Percentiles rank a stretch among this genome's conserved stretches.
Evolutionary conservation across 2,329 filamentous ascomycete genomes (phyloP).

Genomic region (Berkeleyomyces basicola): DNA sequence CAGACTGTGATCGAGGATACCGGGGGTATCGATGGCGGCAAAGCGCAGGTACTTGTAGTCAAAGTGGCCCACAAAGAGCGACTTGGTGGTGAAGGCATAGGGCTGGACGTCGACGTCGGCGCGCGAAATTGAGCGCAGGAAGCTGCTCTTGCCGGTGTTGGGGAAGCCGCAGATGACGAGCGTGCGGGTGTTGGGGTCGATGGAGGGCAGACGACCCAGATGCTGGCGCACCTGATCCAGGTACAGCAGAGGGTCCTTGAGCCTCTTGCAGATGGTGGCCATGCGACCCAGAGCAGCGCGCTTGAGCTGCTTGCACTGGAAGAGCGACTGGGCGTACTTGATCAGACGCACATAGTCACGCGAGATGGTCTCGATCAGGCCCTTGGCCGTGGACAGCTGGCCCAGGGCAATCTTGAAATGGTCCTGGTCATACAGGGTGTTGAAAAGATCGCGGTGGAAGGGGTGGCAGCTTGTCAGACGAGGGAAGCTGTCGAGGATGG

Average conservation of each 20-base stretch:
- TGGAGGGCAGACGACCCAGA: slow-evolving; percentile 90
- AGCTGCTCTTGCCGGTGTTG: slow-evolving; percentile 94
- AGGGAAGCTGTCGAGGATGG: slow-evolving; percentile 86
- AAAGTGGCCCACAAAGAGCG: slow-evolving; percentile 91
- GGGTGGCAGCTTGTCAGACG: slow-evolving; percentile 88
- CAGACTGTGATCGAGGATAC: slow-evolving; percentile 89
- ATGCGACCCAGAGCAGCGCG: slow-evolving; percentile 89
- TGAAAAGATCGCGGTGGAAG: slow-evolving; percentile 69
- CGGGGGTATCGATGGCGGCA: slow-evolving; percentile 88
- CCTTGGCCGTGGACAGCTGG: slow-evolving; percentile 88
- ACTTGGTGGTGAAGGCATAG: slow-evolving; percentile 97
- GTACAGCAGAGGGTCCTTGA: slow-evolving; percentile 90
- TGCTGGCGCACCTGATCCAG: slow-evolving; percentile 87
- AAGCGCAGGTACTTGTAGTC: slow-evolving; percentile 60
- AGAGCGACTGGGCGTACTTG: slow-evolving; percentile 82
- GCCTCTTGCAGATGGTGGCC: slow-evolving; percentile 87
- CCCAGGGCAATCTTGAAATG: slow-evolving; percentile 95
- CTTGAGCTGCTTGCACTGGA: slow-evolving; percentile 99
- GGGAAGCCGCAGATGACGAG: slow-evolving; percentile 94
- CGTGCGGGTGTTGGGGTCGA: slow-evolving; percentile 93
- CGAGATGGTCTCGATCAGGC: slow-evolving; percentile 88
- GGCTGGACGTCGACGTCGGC: slow-evolving; percentile 86
- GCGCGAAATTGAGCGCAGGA: slow-evolving; percentile 77
- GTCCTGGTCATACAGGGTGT: slow-evolving; percentile 96
- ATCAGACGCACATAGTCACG: slow-evolving; percentile 91